Conservation (phyloP, 1,139 yeast species). For the Sugiyamaella pinicola region DNA sequence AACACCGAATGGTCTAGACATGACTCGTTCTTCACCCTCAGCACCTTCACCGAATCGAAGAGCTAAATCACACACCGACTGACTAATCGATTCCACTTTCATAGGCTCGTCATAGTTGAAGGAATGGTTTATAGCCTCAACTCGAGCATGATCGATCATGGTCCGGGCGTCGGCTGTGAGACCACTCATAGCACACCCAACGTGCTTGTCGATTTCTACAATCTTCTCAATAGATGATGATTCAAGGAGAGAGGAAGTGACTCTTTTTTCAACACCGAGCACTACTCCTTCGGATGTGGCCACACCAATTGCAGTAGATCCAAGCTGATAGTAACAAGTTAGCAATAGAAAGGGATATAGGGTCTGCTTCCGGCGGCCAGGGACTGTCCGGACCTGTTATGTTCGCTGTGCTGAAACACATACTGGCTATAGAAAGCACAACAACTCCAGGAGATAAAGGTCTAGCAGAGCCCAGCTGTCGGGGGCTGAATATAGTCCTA, state of each 20-base stretch:
- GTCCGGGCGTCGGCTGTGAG: slow-evolving; percentile 98
- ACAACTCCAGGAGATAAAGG: too few relatives aligned
- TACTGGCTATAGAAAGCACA: too few relatives aligned
- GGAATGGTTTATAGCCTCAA: slow-evolving; percentile 80
- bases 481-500: too few relatives aligned
- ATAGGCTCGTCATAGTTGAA: slow-evolving; percentile 91
- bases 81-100: slow-evolving; percentile 91
- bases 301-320: slow-evolving; percentile 97
- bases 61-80: slow-evolving; percentile 95
- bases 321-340: slow-evolving; percentile 47
- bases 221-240: slow-evolving; percentile 94
- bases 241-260: slow-evolving; percentile 88
- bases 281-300: slow-evolving; percentile 96
- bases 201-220: slow-evolving; percentile 89
- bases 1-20: slow-evolving; percentile 99
- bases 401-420: too few relatives aligned
- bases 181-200: slow-evolving; percentile 99
- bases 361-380: too few relatives aligned
- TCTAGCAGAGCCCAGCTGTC: too few relatives aligned
- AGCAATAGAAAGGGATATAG: too few relatives aligned
- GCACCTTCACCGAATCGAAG: slow-evolving; percentile 98
- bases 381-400: too few relatives aligned
- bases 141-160: slow-evolving; percentile 98
- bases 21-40: slow-evolving; percentile 91
- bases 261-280: slow-evolving; percentile 95